Evolutionary conservation across 1,139 yeast genomes (phyloP).

Genomic region (Wickerhamomyces sp.): DNA sequence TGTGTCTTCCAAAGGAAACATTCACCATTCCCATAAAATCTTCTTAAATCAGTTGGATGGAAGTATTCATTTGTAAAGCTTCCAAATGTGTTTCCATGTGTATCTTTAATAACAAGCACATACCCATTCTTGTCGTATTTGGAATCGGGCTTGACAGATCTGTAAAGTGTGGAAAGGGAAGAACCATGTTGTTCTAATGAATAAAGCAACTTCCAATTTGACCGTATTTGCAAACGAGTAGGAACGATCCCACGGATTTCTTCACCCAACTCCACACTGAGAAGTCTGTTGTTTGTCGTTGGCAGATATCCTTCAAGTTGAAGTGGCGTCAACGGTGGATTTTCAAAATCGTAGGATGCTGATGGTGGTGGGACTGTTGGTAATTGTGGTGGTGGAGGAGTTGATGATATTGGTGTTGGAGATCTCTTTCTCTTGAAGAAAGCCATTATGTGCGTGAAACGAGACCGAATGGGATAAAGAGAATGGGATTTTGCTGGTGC

Average conservation of each 20-base stretch:
- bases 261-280: conserved; percentile 59
- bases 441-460: neutral
- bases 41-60: conserved; percentile 60
- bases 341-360: conserved; percentile 3
- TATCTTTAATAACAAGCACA: conserved; percentile 63
- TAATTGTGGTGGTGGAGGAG: neutral
- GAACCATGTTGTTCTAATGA: conserved; percentile 91
- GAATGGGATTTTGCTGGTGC: neutral
- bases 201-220: conserved; percentile 73
- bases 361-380: neutral
- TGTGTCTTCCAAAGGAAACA: conserved; percentile 85
- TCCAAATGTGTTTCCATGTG: conserved; percentile 66
- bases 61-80: conserved; percentile 75
- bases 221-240: conserved; percentile 67
- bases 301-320: conserved; percentile 50
- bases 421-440: conserved; percentile 2
- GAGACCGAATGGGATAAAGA: neutral
- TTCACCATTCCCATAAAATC: conserved; percentile 92
- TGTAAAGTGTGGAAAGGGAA: conserved; percentile 70
- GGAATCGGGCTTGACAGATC: conserved; percentile 30
- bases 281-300: conserved; percentile 50
- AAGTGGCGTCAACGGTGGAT: conserved; percentile 42
- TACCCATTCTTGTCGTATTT: conserved; percentile 48
- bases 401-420: conserved; percentile 1
- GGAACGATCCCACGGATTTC: conserved; percentile 74